Evolutionary conservation across 306 rosid species (phyloP).

Genomic region (Lathyrus oleraceus): DNA sequence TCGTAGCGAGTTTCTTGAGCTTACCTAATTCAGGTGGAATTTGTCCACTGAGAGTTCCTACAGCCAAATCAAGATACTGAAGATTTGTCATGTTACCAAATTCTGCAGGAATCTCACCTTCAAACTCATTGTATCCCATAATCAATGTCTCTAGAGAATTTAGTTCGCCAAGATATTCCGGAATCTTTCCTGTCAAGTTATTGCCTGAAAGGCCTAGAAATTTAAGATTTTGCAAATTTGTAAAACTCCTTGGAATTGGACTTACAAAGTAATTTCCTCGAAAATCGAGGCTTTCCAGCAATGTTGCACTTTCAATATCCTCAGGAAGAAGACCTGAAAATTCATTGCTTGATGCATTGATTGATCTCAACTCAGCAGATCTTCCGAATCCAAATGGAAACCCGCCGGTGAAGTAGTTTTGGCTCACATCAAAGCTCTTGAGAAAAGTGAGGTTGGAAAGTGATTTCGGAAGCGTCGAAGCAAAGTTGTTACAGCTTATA

Average conservation of each 20-base stretch:
- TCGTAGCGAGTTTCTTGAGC: slow-evolving; percentile 61
- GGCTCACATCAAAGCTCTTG: slow-evolving; percentile 74
- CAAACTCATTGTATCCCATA: slow-evolving; percentile 77
- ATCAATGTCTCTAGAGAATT: slow-evolving; percentile 69
- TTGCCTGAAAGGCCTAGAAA: slow-evolving; percentile 90
- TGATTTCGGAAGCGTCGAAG: slow-evolving; percentile 58
- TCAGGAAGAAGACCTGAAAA: slow-evolving; percentile 71
- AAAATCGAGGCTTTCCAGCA: slow-evolving; percentile 71
- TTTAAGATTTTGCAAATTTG: slow-evolving; percentile 61
- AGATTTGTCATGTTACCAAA: slow-evolving; percentile 82
- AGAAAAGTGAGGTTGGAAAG: slow-evolving; percentile 59
- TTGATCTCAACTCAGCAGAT: slow-evolving; percentile 53
- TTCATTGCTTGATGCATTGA: slow-evolving; percentile 79
- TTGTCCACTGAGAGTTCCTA: slow-evolving; percentile 70
- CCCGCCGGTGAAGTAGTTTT: slow-evolving; percentile 71
- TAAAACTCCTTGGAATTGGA: slow-evolving; percentile 64
- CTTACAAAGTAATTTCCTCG: slow-evolving; percentile 83
- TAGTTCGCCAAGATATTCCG: slow-evolving; percentile 63
- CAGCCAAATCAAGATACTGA: slow-evolving; percentile 79
- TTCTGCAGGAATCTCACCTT: slow-evolving; percentile 74
- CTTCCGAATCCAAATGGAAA: slow-evolving; percentile 72
- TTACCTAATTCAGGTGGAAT: slow-evolving; percentile 76
- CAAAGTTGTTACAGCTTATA: slow-evolving; percentile 62
- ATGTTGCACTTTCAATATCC: slow-evolving; percentile 76
- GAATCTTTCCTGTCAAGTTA: slow-evolving; percentile 70